These are phyloP conservation scores for Phytophthora syringae DNA, from an alignment of 352 stramenopile species.

Conservation along the genomic window DNA sequence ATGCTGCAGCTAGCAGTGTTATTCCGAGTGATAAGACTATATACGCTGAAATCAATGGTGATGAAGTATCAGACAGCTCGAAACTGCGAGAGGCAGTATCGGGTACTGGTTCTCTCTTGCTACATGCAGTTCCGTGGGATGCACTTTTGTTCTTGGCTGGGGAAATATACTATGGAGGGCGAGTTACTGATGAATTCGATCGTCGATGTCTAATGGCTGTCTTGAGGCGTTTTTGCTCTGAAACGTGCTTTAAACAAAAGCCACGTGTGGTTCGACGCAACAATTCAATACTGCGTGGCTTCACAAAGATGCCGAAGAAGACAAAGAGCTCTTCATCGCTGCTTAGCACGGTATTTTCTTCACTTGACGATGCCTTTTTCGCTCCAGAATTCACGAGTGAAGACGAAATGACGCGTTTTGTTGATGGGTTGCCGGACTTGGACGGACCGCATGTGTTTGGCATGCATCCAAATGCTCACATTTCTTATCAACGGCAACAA, in stretches of 20 bases:
- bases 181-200: constrained; percentile 86
- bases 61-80: neutral
- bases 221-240: constrained; percentile 68
- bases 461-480: constrained; percentile 83
- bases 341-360: constrained; percentile 13
- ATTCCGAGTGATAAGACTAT: neutral
- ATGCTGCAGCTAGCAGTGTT: constrained; percentile 13
- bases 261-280: neutral
- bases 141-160: constrained; percentile 79
- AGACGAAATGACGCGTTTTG: constrained; percentile 51
- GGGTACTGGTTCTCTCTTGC: neutral
- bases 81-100: neutral
- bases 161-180: constrained; percentile 84
- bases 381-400: constrained; percentile 47
- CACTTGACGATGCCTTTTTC: constrained; percentile 46
- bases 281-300: constrained; percentile 1
- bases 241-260: constrained; percentile 9
- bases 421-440: constrained; percentile 54
- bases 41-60: neutral
- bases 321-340: constrained; percentile 12
- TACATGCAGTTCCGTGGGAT: constrained; percentile 65
- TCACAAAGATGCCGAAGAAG: neutral
- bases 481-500: constrained; percentile 71
- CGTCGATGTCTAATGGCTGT: constrained; percentile 73
- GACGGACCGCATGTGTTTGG: constrained; percentile 79